A percentile compares a stretch with the other conserved stretches of the same genome.
Evolutionary conservation across 306 rosid genomes (phyloP).

Genomic region (Fagus sylvatica): DNA sequence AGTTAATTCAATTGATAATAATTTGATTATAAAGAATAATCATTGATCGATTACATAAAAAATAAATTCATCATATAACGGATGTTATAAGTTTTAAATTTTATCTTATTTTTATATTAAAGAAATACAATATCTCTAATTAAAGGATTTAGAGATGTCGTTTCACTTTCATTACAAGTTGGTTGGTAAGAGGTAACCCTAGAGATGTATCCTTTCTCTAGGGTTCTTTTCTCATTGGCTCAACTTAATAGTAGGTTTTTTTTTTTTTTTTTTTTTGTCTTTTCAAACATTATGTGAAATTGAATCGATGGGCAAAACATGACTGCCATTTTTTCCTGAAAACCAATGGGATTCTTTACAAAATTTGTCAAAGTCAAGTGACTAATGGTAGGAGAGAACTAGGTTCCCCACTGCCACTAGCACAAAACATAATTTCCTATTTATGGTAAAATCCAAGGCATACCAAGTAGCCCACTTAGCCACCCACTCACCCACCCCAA

Average conservation of each 20-base stretch:
- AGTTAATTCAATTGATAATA: too few species aligned
- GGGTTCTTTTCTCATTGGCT: too few species aligned
- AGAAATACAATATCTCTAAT: too few species aligned
- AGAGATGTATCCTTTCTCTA: too few species aligned
- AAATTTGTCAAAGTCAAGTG: slow-evolving; percentile 17
- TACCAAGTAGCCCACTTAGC: slow-evolving; percentile 31
- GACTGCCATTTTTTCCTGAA: neutral
- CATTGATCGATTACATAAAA: too few species aligned
- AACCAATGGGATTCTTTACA: neutral
- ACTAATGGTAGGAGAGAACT: slow-evolving; percentile 33
- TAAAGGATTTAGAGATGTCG: too few species aligned
- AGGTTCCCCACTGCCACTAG: slow-evolving; percentile 50
- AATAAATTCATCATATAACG: too few species aligned
- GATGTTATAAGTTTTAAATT: too few species aligned
- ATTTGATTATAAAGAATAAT: too few species aligned
- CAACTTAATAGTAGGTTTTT: neutral
- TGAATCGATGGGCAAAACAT: neutral
- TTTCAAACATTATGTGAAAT: neutral
- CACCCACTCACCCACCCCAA: slow-evolving; percentile 34
- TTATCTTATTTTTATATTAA: too few species aligned
- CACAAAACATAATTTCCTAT: slow-evolving; percentile 28
- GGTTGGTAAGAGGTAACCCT: too few species aligned
- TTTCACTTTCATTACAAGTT: too few species aligned
- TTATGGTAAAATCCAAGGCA: slow-evolving; percentile 31
- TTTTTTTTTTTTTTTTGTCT: neutral